Percentiles rank a stretch among this genome's conserved stretches.
Conservation (phyloP, 2,329 filamentous ascomycete species). For the Phyllosticta citrichinensis region DNA sequence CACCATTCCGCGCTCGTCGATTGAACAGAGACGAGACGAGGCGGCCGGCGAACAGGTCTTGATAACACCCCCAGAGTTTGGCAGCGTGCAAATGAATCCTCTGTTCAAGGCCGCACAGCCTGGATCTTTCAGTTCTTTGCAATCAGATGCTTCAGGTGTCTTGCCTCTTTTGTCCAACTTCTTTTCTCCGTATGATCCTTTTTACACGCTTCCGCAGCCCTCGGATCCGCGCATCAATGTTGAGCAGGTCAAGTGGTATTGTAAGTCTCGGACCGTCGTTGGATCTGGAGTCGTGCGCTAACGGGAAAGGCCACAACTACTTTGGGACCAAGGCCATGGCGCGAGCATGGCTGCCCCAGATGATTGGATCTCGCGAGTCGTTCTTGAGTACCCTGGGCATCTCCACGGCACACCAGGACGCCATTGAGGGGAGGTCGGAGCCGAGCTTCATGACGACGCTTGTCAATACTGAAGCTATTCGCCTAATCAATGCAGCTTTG, state of each 20-base stretch:
- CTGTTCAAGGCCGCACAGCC: background rate
- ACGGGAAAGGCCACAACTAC: conserved; percentile 15
- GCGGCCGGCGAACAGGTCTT: background rate
- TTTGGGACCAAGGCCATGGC: conserved; percentile 27
- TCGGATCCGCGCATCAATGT: conserved; percentile 21
- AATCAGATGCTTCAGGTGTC: background rate
- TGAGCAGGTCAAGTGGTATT: conserved; percentile 25
- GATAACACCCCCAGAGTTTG: background rate
- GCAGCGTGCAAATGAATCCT: background rate
- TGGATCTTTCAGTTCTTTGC: background rate
- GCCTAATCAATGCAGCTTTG: conserved; percentile 21
- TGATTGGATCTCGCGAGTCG: conserved; percentile 23
- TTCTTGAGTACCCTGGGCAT: conserved; percentile 29
- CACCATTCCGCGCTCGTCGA: background rate
- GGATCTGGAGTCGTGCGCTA: background rate
- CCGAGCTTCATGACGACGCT: conserved; percentile 21
- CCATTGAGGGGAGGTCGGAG: conserved; percentile 18
- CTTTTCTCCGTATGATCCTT: conserved; percentile 20
- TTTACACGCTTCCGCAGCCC: conserved; percentile 25
- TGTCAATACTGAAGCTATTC: conserved; percentile 25
- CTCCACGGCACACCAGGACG: conserved; percentile 25
- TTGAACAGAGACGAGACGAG: background rate
- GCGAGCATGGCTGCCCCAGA: conserved; percentile 24
- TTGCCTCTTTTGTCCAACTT: background rate
- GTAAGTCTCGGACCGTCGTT: conserved; percentile 12